phyloP scores from a whole-genome alignment of 345 rosid species.

The Litchi chinensis region DNA sequence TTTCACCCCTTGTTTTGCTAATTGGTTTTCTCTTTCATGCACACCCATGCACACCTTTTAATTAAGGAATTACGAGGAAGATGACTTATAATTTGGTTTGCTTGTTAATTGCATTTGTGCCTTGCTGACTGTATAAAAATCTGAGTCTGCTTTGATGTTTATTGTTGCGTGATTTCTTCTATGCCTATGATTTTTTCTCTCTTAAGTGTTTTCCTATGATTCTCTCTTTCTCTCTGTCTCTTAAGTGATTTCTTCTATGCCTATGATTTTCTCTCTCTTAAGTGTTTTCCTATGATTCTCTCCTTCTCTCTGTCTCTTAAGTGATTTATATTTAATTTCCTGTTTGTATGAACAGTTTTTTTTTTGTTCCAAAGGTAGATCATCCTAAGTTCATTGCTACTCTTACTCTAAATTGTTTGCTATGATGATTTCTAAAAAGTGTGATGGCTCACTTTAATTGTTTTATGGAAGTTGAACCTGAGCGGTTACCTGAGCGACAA shows the following conservation, averaged over 20 bases:
- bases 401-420: slow-evolving; percentile 27
- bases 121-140: slow-evolving; percentile 16
- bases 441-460: slow-evolving; percentile 20
- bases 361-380: background rate
- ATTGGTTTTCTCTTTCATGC: background rate
- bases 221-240: no score
- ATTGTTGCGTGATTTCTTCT: no score
- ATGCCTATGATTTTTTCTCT: no score
- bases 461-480: slow-evolving; percentile 28
- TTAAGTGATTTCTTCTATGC: no score
- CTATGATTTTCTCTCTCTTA: no score
- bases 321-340: background rate
- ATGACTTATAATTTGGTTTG: slow-evolving; percentile 12
- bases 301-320: no score
- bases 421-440: slow-evolving; percentile 26
- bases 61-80: no score
- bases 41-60: no score
- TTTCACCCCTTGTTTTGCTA: background rate
- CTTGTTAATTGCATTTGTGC: slow-evolving; percentile 25
- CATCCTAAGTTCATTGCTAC: background rate
- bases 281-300: no score
- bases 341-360: background rate
- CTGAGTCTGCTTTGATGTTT: background rate
- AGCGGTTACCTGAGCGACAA: slow-evolving; percentile 34
- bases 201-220: no score